Percentiles rank a stretch among this genome's conserved stretches.
phyloP scores from a whole-genome alignment of 768 basidiomycete species.

The Xerocomellus chrysenteron region DNA sequence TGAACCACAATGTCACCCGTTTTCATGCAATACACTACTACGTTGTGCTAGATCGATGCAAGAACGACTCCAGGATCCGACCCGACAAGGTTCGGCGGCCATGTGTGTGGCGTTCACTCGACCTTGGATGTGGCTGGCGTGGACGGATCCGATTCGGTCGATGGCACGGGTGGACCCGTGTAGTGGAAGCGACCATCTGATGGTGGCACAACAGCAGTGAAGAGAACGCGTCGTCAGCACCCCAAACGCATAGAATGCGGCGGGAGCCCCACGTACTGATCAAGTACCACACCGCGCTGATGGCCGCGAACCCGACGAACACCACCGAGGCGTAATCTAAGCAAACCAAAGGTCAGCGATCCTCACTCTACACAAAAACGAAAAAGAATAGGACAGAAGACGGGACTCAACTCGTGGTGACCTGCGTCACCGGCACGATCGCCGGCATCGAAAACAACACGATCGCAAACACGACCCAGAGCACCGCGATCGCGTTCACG shows the following conservation, averaged over 20 bases:
- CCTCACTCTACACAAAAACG: no score
- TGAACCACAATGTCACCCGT: not conserved
- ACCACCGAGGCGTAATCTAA: conserved; percentile 68
- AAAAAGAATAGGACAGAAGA: no score
- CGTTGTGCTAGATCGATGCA: not conserved
- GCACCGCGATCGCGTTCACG: conserved; percentile 51
- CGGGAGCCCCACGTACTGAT: conserved; percentile 41
- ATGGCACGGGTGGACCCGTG: conserved; percentile 41
- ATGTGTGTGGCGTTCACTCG: conserved; percentile 1
- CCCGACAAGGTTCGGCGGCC: not conserved
- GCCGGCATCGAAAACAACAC: conserved; percentile 71
- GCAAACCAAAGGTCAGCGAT: not conserved
- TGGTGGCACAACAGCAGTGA: not conserved
- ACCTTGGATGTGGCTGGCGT: conserved; percentile 1
- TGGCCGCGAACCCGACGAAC: conserved; percentile 58
- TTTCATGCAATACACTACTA: not conserved
- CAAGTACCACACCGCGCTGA: conserved; percentile 62
- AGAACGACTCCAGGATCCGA: not conserved
- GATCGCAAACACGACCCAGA: conserved; percentile 62
- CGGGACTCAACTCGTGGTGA: conserved; percentile 43
- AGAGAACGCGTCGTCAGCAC: not conserved
- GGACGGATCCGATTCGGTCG: conserved; percentile 5
- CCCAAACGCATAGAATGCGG: not conserved
- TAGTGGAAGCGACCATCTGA: conserved; percentile 46
- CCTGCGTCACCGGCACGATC: conserved; percentile 50